phyloP scores from a whole-genome alignment of 306 rosid species.

The Astragalus glycyphyllos region DNA sequence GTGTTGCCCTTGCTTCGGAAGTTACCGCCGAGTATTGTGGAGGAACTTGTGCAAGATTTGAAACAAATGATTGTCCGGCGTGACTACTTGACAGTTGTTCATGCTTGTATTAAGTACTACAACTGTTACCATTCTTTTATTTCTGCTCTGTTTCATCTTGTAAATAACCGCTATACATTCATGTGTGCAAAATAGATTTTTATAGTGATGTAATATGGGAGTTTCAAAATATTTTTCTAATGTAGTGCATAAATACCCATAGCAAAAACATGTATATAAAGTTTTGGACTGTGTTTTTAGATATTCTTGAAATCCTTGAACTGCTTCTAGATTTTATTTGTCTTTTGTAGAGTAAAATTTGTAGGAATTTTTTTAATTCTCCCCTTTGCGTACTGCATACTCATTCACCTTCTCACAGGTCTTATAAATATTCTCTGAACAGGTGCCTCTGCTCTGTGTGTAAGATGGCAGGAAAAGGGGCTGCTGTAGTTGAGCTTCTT shows the following conservation, averaged over 20 bases:
- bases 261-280: constrained; percentile 13
- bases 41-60: constrained; percentile 94
- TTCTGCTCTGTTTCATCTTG: constrained; percentile 29
- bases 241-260: constrained; percentile 3
- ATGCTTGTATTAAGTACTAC: constrained; percentile 94
- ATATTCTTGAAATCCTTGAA: constrained; percentile 36
- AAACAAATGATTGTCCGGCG: constrained; percentile 90
- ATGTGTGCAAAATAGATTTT: neutral
- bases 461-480: constrained; percentile 85
- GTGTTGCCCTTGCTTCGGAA: constrained; percentile 87
- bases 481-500: constrained; percentile 75
- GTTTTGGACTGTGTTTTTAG: constrained; percentile 13
- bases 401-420: constrained; percentile 17
- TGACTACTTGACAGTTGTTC: constrained; percentile 96
- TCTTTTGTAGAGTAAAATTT: constrained; percentile 26
- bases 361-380: constrained; percentile 10
- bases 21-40: constrained; percentile 78
- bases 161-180: constrained; percentile 34
- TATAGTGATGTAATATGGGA: constrained; percentile 7
- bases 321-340: neutral
- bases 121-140: constrained; percentile 37
- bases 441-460: constrained; percentile 94
- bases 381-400: constrained; percentile 15
- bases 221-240: constrained; percentile 29
- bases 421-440: constrained; percentile 42